Conservation (phyloP, 305 asterid genomes). For the Fraxinus sp. region DNA sequence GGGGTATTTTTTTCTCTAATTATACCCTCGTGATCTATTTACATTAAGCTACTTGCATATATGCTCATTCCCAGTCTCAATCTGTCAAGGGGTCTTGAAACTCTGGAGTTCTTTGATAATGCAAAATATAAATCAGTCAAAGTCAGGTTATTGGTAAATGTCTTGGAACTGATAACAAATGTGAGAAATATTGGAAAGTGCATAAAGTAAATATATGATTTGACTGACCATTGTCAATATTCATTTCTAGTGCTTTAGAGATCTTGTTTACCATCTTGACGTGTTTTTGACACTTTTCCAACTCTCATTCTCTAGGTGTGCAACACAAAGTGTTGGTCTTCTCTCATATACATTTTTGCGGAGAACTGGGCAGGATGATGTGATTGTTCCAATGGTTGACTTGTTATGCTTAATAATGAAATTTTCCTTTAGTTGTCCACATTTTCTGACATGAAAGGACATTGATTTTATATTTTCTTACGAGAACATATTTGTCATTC, state of each 20-base stretch:
- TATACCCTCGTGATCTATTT: conserved; percentile 6
- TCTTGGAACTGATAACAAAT: conserved; percentile 10
- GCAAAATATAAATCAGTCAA: conserved; percentile 18
- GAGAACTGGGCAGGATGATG: conserved; percentile 82
- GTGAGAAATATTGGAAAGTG: conserved; percentile 20
- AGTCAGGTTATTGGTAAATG: conserved; percentile 9
- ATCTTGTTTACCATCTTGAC: not conserved
- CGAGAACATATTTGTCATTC: conserved; percentile 7
- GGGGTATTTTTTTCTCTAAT: conserved; percentile 47
- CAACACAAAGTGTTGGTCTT: conserved; percentile 91
- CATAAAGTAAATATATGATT: not conserved
- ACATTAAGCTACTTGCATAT: conserved; percentile 15
- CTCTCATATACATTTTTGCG: conserved; percentile 86
- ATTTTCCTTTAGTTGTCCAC: conserved; percentile 11
- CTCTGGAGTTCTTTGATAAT: conserved; percentile 9
- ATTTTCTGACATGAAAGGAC: conserved; percentile 16
- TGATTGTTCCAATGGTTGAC: conserved; percentile 90
- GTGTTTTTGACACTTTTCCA: conserved; percentile 29
- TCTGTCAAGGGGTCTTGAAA: conserved; percentile 14
- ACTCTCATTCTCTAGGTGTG: conserved; percentile 48
- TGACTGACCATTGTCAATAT: conserved; percentile 8
- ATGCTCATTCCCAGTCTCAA: not conserved
- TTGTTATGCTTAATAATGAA: conserved; percentile 18
- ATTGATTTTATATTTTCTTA: conserved; percentile 4
- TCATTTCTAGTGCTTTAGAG: conserved; percentile 7